Base-by-base conservation (phyloP, 73 alveolate species). In the Halteria grandinella region DNA sequence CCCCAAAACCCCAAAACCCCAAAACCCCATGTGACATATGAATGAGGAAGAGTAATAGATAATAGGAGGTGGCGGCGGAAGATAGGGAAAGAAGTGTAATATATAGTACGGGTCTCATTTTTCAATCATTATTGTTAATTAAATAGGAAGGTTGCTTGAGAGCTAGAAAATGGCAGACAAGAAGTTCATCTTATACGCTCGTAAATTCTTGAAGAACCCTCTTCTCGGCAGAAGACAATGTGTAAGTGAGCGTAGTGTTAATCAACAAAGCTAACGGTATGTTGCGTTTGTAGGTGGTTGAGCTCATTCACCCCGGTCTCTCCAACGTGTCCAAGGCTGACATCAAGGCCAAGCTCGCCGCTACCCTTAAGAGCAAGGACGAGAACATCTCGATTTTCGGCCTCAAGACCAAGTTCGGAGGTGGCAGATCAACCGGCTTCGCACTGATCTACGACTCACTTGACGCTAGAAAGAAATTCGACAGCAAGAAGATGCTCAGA, bases 371-470 rank as follows among this genome's bases (percentile, higher is more conserved):
- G 91, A 83, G 75, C 34, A 91, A 89, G 85, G 90, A 74, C 48
- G 86, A 85, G 69, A 47, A 77, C 69, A 86, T 94, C 43, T 82
- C 74, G 36, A 91, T 94, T 55, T 94, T 73, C 83, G 98, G 98
- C 34, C 77, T 93, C 53, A 89, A 74, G 89, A 93, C 96, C 69
- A 47, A 79, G 48, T 95, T 69, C 71, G 99, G 99, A 70, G 99
- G 99, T 29, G 97, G 97, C 32, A 89, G 93, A 83, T 75, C 97
- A 24, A 82, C 93, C 50, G 97, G 98, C 60, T 95, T 95, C 87
- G 97, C 97, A 25, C 78, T 90, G 78, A 80, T 95, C 92, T 95
- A 95, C 80, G 98, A 93, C 84, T 66, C 81, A 47, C 79, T 83
- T 55, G 94, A 94, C 57, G 74, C 86, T 51, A 81, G 91, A 64